Conservation (phyloP, 2,329 filamentous ascomycete species). For the Trichoderma sp. region DNA sequence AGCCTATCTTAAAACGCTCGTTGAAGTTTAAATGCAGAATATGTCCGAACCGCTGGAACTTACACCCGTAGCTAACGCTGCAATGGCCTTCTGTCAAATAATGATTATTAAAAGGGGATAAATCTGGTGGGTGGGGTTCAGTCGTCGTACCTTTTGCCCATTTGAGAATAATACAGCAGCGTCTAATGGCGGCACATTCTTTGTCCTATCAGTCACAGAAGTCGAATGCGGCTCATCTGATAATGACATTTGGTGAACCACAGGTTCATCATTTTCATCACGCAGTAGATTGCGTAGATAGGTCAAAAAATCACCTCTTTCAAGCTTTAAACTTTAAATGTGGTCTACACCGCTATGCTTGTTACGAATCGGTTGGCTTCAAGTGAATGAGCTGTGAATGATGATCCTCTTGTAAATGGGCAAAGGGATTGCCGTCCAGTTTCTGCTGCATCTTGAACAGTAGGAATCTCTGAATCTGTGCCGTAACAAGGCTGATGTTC, state of each 20-base stretch:
- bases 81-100: not conserved
- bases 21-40: not conserved
- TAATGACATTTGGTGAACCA: not conserved
- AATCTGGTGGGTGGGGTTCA: not conserved
- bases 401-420: not conserved
- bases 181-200: not conserved
- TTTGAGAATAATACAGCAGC: not conserved
- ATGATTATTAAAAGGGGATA: not conserved
- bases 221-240: not conserved
- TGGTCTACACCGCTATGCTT: not conserved
- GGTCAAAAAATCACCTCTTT: not conserved
- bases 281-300: not conserved
- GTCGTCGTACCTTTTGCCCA: not conserved
- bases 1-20: not conserved
- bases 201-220: not conserved
- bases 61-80: not conserved
- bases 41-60: not conserved
- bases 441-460: not conserved
- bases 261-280: not conserved
- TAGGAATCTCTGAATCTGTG: not conserved
- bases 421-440: not conserved
- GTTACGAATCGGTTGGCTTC: not conserved
- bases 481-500: not conserved
- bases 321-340: not conserved
- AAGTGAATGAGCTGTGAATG: not conserved